Evolutionary conservation across 2,329 filamentous ascomycete genomes (phyloP).

Genomic region (Trichophyton rubrum): DNA sequence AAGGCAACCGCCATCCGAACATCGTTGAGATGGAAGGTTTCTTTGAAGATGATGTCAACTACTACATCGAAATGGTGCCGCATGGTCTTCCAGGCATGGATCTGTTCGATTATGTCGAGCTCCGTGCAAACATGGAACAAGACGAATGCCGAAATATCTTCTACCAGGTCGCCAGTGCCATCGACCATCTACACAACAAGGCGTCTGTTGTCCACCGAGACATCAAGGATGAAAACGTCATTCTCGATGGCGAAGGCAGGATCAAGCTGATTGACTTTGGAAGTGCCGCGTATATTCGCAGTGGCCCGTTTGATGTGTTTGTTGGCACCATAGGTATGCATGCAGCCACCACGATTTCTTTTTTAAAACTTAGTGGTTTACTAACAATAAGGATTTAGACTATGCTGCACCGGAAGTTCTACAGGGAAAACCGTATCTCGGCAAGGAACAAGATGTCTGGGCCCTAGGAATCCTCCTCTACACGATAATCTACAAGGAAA

Average conservation of each 20-base stretch:
- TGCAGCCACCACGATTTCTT: slow-evolving; percentile 1
- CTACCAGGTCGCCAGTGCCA: slow-evolving; percentile 74
- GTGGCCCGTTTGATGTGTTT: slow-evolving; percentile 95
- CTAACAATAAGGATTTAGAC: slow-evolving; percentile 43
- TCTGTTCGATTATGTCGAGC: slow-evolving; percentile 95
- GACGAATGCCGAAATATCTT: slow-evolving; percentile 90
- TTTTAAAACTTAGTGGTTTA: background rate
- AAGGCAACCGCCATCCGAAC: slow-evolving; percentile 50
- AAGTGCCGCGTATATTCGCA: slow-evolving; percentile 96
- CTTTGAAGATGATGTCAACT: slow-evolving; percentile 59
- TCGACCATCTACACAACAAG: slow-evolving; percentile 83
- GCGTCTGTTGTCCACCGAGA: slow-evolving; percentile 90
- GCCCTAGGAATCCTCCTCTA: slow-evolving; percentile 92
- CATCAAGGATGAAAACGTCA: slow-evolving; percentile 98
- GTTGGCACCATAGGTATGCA: slow-evolving; percentile 88
- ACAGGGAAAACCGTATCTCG: slow-evolving; percentile 78
- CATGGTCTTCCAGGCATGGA: slow-evolving; percentile 96
- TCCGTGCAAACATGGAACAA: slow-evolving; percentile 93
- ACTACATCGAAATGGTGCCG: slow-evolving; percentile 95
- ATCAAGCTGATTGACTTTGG: slow-evolving; percentile 98
- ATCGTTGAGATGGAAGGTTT: slow-evolving; percentile 59
- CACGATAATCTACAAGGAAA: slow-evolving; percentile 99
- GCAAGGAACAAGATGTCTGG: slow-evolving; percentile 98
- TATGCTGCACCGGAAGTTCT: slow-evolving; percentile 98
- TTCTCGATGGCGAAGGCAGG: slow-evolving; percentile 84